Evolutionary conservation across 1,284 basidiomycete species (phyloP).

Genomic region (Cystobasidium sp.): DNA sequence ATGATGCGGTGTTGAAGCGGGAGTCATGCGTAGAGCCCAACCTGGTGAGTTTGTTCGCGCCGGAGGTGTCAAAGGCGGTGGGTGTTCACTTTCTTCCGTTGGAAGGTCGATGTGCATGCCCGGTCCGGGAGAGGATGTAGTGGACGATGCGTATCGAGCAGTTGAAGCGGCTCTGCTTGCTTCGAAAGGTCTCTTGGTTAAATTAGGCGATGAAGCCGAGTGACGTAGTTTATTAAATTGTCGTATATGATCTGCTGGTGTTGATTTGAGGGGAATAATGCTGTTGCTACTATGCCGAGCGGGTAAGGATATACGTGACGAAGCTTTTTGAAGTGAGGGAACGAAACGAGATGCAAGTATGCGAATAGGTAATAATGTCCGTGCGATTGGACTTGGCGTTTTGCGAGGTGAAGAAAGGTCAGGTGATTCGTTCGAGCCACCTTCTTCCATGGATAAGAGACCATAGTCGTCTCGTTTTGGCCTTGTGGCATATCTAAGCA

Average conservation of each 20-base stretch:
- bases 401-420: conserved; percentile 31
- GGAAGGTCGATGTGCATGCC: conserved; percentile 34
- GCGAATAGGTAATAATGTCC: conserved; percentile 26
- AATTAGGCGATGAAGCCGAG: conserved; percentile 32
- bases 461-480: conserved; percentile 39
- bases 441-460: conserved; percentile 40
- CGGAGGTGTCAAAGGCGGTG: conserved; percentile 37
- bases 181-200: conserved; percentile 10
- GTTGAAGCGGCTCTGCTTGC: background rate
- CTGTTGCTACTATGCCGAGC: background rate
- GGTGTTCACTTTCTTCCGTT: background rate
- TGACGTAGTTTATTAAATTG: conserved; percentile 12
- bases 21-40: conserved; percentile 38
- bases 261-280: background rate
- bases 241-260: background rate
- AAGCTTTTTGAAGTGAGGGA: background rate
- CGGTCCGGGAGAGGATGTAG: conserved; percentile 5
- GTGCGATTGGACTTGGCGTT: background rate
- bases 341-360: conserved; percentile 20
- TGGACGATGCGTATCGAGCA: background rate
- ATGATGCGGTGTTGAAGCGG: background rate
- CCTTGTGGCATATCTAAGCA: background rate
- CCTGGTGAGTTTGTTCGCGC: conserved; percentile 20
- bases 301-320: conserved; percentile 10
- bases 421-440: background rate